phyloP scores from a whole-genome alignment of 176 grass and related monocot species.

The Phragmites australis region DNA sequence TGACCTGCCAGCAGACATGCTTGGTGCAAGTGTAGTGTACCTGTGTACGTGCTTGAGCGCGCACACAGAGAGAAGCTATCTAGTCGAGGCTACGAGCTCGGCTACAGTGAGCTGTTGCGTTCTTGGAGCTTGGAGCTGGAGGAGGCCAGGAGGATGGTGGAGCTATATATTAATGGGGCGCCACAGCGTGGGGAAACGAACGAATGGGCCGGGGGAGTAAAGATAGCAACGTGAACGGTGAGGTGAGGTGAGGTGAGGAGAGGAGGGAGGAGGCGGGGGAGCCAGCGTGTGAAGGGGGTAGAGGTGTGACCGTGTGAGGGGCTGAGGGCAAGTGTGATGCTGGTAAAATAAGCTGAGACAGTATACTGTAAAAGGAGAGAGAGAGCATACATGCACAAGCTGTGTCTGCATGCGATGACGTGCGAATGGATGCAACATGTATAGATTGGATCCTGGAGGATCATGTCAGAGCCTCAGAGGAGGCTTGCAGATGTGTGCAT shows the following conservation, averaged over 20 bases:
- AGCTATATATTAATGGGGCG: slow-evolving; percentile 60
- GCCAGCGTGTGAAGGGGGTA: slow-evolving; percentile 51
- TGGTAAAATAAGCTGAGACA: slow-evolving; percentile 16
- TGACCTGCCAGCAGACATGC: slow-evolving; percentile 46
- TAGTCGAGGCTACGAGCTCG: not conserved
- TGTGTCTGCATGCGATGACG: not conserved
- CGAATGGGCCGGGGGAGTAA: not conserved
- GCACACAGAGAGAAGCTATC: not conserved
- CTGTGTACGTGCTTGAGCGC: not conserved
- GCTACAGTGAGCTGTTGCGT: slow-evolving; percentile 2
- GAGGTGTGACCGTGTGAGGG: not conserved
- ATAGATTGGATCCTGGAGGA: slow-evolving; percentile 21
- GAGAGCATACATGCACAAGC: not conserved
- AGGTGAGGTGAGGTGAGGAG: not conserved
- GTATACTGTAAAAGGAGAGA: not conserved
- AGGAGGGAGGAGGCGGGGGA: not conserved
- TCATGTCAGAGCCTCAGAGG: slow-evolving; percentile 39
- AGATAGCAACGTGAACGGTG: slow-evolving; percentile 40
- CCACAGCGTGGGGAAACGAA: slow-evolving; percentile 29
- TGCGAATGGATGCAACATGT: slow-evolving; percentile 31
- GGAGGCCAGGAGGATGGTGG: slow-evolving; percentile 5
- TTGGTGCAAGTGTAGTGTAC: not conserved
- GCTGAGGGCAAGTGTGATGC: not conserved
- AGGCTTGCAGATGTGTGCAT: slow-evolving; percentile 4
- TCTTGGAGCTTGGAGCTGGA: slow-evolving; percentile 51